Conservation (phyloP, 495 filamentous ascomycete genomes). For the Neurospora sp. region DNA sequence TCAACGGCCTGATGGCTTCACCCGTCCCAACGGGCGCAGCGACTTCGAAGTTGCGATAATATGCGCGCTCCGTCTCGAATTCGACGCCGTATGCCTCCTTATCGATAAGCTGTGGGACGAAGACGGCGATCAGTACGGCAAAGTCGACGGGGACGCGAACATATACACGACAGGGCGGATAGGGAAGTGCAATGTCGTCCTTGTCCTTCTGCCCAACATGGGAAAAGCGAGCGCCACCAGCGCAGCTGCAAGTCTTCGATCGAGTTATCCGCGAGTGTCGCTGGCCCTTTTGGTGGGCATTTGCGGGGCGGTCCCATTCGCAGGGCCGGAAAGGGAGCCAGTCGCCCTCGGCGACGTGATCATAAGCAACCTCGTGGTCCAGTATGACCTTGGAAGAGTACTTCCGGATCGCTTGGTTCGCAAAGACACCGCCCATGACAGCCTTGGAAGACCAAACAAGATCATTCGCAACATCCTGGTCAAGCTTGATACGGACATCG, state of each 20-base stretch:
- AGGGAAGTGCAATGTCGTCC: conserved; percentile 27
- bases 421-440: conserved; percentile 22
- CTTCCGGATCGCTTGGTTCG: conserved; percentile 20
- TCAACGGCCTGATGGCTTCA: not conserved
- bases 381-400: conserved; percentile 31
- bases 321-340: conserved; percentile 5
- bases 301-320: conserved; percentile 22
- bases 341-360: conserved; percentile 37
- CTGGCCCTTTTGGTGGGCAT: conserved; percentile 24
- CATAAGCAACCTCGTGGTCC: conserved; percentile 26
- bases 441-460: conserved; percentile 17
- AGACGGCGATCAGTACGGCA: conserved; percentile 11
- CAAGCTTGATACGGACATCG: conserved; percentile 10
- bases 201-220: conserved; percentile 24
- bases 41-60: not conserved
- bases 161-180: conserved; percentile 30
- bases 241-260: conserved; percentile 16
- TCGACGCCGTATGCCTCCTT: too few relatives aligned
- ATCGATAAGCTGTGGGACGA: too few relatives aligned
- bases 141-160: conserved; percentile 19
- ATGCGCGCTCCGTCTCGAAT: too few relatives aligned
- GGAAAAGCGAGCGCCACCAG: conserved; percentile 24
- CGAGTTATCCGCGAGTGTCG: conserved; percentile 20
- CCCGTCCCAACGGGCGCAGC: not conserved
- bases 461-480: conserved; percentile 22